phyloP scores from a whole-genome alignment of 2,329 filamentous ascomycete genomes.

The Aspergillus fijiensis region DNA sequence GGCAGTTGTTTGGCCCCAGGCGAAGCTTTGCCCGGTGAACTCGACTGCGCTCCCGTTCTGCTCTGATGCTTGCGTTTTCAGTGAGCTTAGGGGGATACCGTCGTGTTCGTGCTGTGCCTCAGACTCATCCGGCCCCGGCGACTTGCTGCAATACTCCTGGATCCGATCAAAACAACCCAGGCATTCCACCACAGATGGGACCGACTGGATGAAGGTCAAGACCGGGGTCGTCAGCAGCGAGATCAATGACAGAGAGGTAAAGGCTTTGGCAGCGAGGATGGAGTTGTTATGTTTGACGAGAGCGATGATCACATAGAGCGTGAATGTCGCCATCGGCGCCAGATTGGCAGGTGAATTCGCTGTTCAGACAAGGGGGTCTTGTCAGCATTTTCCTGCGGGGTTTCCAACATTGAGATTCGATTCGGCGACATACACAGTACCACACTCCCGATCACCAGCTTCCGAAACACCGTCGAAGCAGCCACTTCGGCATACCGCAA shows the following conservation, averaged over 20 bases:
- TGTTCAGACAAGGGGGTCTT: background rate
- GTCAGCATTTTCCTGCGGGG: too few species aligned
- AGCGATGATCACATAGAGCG: constrained; percentile 23
- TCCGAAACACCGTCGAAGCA: constrained; percentile 16
- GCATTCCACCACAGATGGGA: constrained; percentile 38
- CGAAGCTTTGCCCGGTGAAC: constrained; percentile 16
- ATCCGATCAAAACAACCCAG: constrained; percentile 45
- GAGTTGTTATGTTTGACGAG: constrained; percentile 12
- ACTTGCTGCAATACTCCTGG: constrained; percentile 31
- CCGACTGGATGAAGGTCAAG: constrained; percentile 23
- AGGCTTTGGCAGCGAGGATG: constrained; percentile 24
- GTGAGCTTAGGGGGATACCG: constrained; percentile 17
- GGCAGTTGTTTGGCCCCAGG: constrained; percentile 1
- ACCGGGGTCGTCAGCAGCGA: constrained; percentile 27
- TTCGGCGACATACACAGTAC: constrained; percentile 13
- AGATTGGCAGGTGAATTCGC: constrained; percentile 20
- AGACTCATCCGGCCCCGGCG: background rate
- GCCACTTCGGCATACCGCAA: constrained; percentile 22
- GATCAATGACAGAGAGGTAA: constrained; percentile 30
- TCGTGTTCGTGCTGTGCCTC: background rate
- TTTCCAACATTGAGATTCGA: background rate
- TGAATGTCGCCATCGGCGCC: constrained; percentile 34
- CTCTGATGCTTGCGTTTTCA: constrained; percentile 28
- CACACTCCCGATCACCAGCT: constrained; percentile 12
- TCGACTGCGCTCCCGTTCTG: background rate